Conservation (phyloP, 371 early-diverging fungal species). For the Syncephalastrum sp. region DNA sequence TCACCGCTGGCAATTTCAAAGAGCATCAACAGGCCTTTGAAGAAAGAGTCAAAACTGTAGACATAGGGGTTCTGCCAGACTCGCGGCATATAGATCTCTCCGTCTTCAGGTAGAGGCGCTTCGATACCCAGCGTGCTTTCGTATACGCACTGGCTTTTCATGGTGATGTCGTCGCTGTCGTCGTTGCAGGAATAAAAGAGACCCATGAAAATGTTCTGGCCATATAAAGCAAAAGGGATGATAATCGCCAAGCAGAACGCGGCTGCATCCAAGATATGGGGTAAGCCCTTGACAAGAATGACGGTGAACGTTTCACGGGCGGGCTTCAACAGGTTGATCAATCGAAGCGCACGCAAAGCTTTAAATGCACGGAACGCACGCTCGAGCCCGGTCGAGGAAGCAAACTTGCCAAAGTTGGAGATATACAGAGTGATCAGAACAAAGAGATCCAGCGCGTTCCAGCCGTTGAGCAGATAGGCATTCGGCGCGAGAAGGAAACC, state of each 20-base stretch:
- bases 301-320: conserved; percentile 63
- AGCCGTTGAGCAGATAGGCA: conserved; percentile 61
- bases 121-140: conserved; percentile 33
- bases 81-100: conserved; percentile 50
- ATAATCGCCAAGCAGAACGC: conserved; percentile 56
- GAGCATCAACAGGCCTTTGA: conserved; percentile 54
- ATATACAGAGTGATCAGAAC: conserved; percentile 59
- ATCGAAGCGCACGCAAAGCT: conserved; percentile 62
- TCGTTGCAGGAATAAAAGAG: conserved; percentile 64
- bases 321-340: conserved; percentile 57
- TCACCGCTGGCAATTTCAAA: conserved; percentile 72
- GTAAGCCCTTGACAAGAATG: conserved; percentile 56
- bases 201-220: conserved; percentile 62
- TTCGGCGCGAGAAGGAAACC: conserved; percentile 68
- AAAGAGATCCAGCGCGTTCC: conserved; percentile 70
- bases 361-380: conserved; percentile 64
- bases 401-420: conserved; percentile 48
- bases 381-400: conserved; percentile 49
- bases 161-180: conserved; percentile 22
- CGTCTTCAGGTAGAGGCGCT: conserved; percentile 36
- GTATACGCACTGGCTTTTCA: conserved; percentile 41
- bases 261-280: conserved; percentile 61
- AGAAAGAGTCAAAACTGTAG: conserved; percentile 71
- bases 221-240: conserved; percentile 71
- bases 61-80: conserved; percentile 66